A percentile compares a stretch with the other conserved stretches of the same genome.
phyloP scores from a whole-genome alignment of 1,139 yeast genomes.

The Taphrina sp. region DNA sequence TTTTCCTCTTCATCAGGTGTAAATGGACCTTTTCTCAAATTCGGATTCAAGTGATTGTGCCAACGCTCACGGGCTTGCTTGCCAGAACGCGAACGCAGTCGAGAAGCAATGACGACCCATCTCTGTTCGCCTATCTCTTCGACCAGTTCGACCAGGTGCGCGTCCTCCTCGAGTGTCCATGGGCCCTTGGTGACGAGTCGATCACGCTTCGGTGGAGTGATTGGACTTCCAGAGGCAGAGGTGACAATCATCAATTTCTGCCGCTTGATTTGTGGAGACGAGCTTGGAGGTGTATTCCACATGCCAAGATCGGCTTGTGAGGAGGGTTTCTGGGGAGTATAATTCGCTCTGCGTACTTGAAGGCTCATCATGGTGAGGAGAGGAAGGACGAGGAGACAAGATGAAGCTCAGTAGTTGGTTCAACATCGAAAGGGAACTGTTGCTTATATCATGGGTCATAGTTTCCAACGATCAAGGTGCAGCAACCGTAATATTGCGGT shows the following conservation, averaged over 20 bases:
- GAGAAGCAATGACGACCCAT: slow-evolving; percentile 83
- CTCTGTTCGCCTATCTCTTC: slow-evolving; percentile 76
- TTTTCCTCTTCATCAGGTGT: slow-evolving; percentile 78
- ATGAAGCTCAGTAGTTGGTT: too few species aligned
- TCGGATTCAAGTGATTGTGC: slow-evolving; percentile 87
- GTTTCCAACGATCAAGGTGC: too few species aligned
- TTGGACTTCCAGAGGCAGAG: neutral
- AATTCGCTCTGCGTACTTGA: neutral
- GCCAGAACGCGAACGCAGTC: slow-evolving; percentile 75
- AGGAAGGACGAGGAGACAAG: too few species aligned
- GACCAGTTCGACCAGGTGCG: slow-evolving; percentile 65
- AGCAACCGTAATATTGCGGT: too few species aligned
- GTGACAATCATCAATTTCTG: neutral
- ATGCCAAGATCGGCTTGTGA: too few species aligned
- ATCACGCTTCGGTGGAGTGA: neutral
- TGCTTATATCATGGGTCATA: too few species aligned
- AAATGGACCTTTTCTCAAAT: slow-evolving; percentile 76
- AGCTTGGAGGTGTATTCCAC: neutral
- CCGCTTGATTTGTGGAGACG: neutral
- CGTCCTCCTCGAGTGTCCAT: slow-evolving; percentile 87
- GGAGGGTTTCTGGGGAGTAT: neutral
- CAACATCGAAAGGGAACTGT: too few species aligned
- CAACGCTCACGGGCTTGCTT: slow-evolving; percentile 91
- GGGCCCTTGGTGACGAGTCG: slow-evolving; percentile 54
- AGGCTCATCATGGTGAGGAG: too few species aligned